Conservation (phyloP, 768 basidiomycete species). For the Termitomyces sp. region DNA sequence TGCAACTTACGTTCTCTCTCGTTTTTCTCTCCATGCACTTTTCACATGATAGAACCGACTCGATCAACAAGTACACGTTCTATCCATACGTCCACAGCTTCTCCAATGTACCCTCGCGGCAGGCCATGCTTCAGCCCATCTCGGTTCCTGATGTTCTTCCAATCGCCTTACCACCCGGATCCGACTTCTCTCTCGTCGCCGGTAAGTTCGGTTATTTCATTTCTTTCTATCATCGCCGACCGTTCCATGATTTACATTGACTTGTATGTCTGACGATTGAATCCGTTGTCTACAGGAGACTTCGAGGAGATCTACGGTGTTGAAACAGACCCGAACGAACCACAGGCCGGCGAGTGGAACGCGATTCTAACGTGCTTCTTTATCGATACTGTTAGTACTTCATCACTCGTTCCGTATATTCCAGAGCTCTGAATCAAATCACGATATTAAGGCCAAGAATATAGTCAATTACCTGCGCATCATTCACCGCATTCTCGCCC, state of each 20-base stretch:
- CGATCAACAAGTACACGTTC: constrained; percentile 67
- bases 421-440: neutral
- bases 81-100: constrained; percentile 93
- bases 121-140: constrained; percentile 64
- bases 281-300: too few relatives aligned
- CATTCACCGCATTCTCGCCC: constrained; percentile 78
- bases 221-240: neutral
- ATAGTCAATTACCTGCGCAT: constrained; percentile 88
- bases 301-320: constrained; percentile 90
- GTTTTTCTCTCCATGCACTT: neutral
- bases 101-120: constrained; percentile 67
- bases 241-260: too few relatives aligned
- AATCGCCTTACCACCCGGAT: constrained; percentile 58
- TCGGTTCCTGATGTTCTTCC: constrained; percentile 87
- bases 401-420: neutral
- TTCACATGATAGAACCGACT: constrained; percentile 49
- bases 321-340: constrained; percentile 51
- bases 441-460: constrained; percentile 70
- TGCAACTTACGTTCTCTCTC: too few relatives aligned
- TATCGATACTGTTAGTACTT: constrained; percentile 77
- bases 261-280: too few relatives aligned
- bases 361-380: constrained; percentile 95
- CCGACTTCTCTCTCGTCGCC: constrained; percentile 83
- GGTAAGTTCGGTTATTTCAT: constrained; percentile 56
- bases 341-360: constrained; percentile 81